Evolutionary conservation across 2,329 filamentous ascomycete species (phyloP), one percentile per base, ranked within the genome.

Genomic region (Colletotrichum lini): DNA sequence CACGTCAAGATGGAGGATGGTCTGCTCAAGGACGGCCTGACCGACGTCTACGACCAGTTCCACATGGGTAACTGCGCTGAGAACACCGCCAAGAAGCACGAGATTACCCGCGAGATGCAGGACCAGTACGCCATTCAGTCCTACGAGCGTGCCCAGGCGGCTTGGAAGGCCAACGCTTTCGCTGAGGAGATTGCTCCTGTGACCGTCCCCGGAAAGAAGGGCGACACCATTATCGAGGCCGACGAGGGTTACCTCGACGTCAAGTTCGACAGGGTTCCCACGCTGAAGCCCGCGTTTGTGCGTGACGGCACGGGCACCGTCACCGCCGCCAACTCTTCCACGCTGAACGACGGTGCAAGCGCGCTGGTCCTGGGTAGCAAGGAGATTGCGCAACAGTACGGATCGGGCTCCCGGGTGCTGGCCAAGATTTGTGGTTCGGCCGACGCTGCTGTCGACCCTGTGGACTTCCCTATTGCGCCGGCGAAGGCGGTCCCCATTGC

Each of bases 21-120:
- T 0, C 84, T 99, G 77, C 93, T 98, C 79, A 96, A 96, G 82
- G 96, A 99, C 78, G 96, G 96, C 0, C 84, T 99, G 72, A 98
- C 94, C 86, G 96, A 99, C 80, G 96, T 98, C 16, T 99, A 98
- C 83, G 95, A 97, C 81, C 90, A 98, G 80, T 93, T 98, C 78
- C 96, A 98, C 83, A 99, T 99, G 96, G 96, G 96, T 53, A 95
- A 96, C 77, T 99, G 96, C 80, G 95, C 95, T 18, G 96, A 99
- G 85, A 94, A 92, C 75, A 98, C 96, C 2, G 96, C 94, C 58
- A 98, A 97, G 87, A 96, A 95, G 77, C 89, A 94, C 82, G 85
- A 88, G 1, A 89, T 99, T 73, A 92, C 92, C 10, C 87, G 96
- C 16, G 91, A 98, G 82, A 91, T 93, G 80, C 96, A 99, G 84